phyloP scores from a whole-genome alignment of 2,329 filamentous ascomycete genomes.

The Colletotrichum phormii region DNA sequence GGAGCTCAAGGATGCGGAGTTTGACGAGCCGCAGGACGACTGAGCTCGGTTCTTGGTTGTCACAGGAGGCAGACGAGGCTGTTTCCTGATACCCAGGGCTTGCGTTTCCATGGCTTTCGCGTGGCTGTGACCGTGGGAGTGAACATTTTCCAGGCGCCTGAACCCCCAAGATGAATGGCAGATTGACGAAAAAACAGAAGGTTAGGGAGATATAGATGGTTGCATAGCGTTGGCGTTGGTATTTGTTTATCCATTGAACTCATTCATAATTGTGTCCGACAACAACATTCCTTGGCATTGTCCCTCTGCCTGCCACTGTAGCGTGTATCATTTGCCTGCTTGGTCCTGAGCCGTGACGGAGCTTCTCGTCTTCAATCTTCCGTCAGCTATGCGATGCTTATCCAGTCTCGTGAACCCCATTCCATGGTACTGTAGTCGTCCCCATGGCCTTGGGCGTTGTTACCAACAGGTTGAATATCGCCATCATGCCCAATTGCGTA shows the following conservation, averaged over 20 bases:
- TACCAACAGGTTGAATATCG: background rate
- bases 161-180: background rate
- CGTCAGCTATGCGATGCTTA: background rate
- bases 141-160: background rate
- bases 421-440: background rate
- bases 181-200: background rate
- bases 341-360: background rate
- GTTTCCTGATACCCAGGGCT: background rate
- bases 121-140: background rate
- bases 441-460: background rate
- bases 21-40: conserved; percentile 46
- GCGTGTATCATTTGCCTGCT: background rate
- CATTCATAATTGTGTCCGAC: conserved; percentile 24
- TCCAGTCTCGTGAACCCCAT: background rate
- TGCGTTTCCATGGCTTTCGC: background rate
- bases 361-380: no score
- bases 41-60: background rate
- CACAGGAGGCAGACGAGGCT: background rate
- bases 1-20: conserved; percentile 75
- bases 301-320: background rate
- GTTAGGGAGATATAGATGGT: conserved; percentile 6
- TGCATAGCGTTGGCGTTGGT: conserved; percentile 59
- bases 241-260: conserved; percentile 31
- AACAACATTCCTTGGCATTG: background rate
- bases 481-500: background rate